Conservation (phyloP, 1,284 basidiomycete genomes). For the Xanthoconium separans region DNA sequence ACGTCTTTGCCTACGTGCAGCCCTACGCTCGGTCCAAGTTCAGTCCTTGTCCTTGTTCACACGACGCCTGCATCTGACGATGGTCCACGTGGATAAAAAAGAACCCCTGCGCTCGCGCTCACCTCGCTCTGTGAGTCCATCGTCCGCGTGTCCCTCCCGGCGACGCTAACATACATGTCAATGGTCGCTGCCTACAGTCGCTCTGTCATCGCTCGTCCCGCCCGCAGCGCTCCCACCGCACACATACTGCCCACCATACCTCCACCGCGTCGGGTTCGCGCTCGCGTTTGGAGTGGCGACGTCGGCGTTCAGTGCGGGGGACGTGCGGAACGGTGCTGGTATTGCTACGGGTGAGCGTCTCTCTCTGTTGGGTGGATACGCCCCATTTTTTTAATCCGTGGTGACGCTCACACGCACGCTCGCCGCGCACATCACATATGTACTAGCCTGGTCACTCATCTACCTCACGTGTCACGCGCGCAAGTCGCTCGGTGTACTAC, state of each 20-base stretch:
- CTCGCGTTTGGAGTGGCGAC: conserved; percentile 46
- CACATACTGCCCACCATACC: conserved; percentile 39
- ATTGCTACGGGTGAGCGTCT: conserved; percentile 43
- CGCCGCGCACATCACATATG: no score
- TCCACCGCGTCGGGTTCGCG: conserved; percentile 44
- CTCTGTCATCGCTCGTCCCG: conserved; percentile 39
- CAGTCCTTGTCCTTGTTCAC: conserved; percentile 10
- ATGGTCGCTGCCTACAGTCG: conserved; percentile 36
- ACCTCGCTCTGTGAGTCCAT: conserved; percentile 30
- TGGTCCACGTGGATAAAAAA: no score
- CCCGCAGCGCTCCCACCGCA: conserved; percentile 25
- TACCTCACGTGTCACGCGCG: conserved; percentile 44
- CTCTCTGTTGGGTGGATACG: conserved; percentile 1
- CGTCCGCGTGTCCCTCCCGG: neutral
- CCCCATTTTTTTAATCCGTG: no score
- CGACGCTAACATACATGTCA: no score
- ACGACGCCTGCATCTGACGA: conserved; percentile 15
- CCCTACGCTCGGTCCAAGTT: conserved; percentile 35
- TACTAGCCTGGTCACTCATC: conserved; percentile 49
- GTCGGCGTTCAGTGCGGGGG: conserved; percentile 42
- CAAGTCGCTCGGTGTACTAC: conserved; percentile 33
- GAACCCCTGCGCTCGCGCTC: conserved; percentile 27
- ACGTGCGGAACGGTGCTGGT: conserved; percentile 44
- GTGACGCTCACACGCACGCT: no score
- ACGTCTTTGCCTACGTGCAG: conserved; percentile 26